Evolutionary conservation across 495 filamentous ascomycete genomes (phyloP), one percentile per base, ranked within the genome.

Genomic region (Xylaria bambusicola): DNA sequence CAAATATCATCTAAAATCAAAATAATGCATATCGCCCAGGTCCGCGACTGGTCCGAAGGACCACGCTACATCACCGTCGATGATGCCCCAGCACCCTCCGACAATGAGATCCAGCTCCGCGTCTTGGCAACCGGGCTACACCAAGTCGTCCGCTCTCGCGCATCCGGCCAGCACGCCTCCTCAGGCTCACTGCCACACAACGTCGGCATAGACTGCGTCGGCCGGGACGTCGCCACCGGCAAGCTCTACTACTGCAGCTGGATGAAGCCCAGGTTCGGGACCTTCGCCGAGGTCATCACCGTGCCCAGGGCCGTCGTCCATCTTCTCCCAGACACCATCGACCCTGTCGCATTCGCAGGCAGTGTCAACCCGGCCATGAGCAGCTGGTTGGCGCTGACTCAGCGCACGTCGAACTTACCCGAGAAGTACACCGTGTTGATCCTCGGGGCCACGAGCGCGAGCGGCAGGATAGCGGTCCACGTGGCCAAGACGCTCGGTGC

Each of bases 301-400:
- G 61, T 75, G 20, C 67, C 69, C 10, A 73, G 63, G 41, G 38
- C 40, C 23, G 50, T 56, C 46, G 58, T 70, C 13, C 59, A 67
- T 2, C 66, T 68, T 9, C 46, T 81, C 3, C 71, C 71, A 0
- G 67, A 64, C 18, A 61, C 58, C 42, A 65, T 73, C n/a, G 73
- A 80, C 56, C 71, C 74, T 0, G 58, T 71, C 6, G 65, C 72
- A 20, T 72, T 75, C 12, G 80, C 80, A 3, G 79, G 68, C 8
- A 60, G 75, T 23, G 66, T 76, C 26, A 83, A 82, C 56, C 77
- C 78, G 1, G 76, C 67, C 23, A 69, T 79, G 69, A 75, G 71
- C 35, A 72, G 70, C 23, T 81, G 77, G 73, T 71, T 74, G 71
- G 73, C 72, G 9, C 63, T 82, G 10, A 68, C 64, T 9, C 60